A percentile compares a stretch with the other conserved stretches of the same genome.
Evolutionary conservation across 2,329 filamentous ascomycete genomes (phyloP).

Genomic region (Pseudogymnoascus sp.): DNA sequence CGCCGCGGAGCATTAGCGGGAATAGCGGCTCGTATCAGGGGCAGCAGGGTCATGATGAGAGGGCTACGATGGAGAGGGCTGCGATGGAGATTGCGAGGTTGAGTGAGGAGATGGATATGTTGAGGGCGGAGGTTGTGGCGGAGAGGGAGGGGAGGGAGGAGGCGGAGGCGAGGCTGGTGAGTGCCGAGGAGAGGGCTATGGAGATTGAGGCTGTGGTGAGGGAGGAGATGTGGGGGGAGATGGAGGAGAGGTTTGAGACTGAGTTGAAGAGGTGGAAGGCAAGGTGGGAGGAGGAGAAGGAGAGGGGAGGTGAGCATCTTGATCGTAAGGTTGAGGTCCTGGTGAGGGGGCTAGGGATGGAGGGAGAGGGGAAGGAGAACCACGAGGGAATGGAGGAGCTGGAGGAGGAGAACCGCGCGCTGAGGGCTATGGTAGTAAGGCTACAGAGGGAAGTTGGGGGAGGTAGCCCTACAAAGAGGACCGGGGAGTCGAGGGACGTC

Average conservation of each 20-base stretch:
- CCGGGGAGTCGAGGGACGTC: not conserved
- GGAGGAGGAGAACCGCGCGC: slow-evolving; percentile 61
- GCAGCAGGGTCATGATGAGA: slow-evolving; percentile 33
- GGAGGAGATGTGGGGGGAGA: slow-evolving; percentile 81
- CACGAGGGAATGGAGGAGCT: slow-evolving; percentile 57
- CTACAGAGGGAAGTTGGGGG: not conserved
- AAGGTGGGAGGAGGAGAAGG: slow-evolving; percentile 68
- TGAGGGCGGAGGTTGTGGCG: slow-evolving; percentile 60
- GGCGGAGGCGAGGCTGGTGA: slow-evolving; percentile 64
- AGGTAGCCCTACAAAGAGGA: not conserved
- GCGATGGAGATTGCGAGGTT: slow-evolving; percentile 76
- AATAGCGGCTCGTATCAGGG: not conserved
- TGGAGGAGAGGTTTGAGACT: slow-evolving; percentile 66
- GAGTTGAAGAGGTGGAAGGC: slow-evolving; percentile 78
- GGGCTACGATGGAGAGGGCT: slow-evolving; percentile 73
- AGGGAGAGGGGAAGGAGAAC: slow-evolving; percentile 42
- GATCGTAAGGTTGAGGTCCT: slow-evolving; percentile 79
- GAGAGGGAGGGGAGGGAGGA: slow-evolving; percentile 64
- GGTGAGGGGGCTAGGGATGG: slow-evolving; percentile 40
- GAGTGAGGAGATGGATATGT: slow-evolving; percentile 65
- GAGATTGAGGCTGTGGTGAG: slow-evolving; percentile 75
- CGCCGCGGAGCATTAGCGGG: not conserved
- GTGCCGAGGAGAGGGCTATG: slow-evolving; percentile 54
- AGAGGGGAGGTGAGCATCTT: slow-evolving; percentile 74
- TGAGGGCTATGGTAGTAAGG: slow-evolving; percentile 35